Base-by-base conservation (phyloP, 2,329 filamentous ascomycete species). In the Dendryphion nanum region DNA sequence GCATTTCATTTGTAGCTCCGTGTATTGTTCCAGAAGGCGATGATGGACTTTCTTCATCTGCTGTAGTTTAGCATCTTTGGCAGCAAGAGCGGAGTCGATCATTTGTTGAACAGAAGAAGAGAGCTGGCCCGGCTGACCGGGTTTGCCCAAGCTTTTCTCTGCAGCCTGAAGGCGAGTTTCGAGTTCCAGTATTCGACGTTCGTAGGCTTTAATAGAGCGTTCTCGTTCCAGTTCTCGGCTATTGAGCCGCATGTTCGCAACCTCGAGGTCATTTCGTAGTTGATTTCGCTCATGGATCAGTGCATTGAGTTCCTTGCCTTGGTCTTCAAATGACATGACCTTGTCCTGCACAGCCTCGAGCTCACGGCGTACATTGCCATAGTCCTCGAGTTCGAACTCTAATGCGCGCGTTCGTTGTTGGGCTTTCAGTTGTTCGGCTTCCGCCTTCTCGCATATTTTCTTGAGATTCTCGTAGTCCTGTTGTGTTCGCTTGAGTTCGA, bases 391-490 rank as follows among this genome's bases (percentile, higher is more conserved):
- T 53, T 88, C 82, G 38, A 78, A 77, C 32, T 81, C 77, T 2
- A 64, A 50, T 4, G 62, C 60, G 21, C 79, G 75, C 44, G 86
- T 73, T 15, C 77, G 75, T 13, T 74, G 72, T n/a, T 78, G 77
- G 8, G 62, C 61, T 21, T 54, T 59, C 19, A 63, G 40, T 53
- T 87, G 84, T 42, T 81, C 79, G 5, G 82, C 79, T 63, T 93
- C 86, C 1, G 78, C 79, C 20, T 81, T 78, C 24, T 83, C 80
- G 0, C 91, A 73, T 4, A 88, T 70, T 45, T 76, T 74, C 33
- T 79, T 78, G 14, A 93, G 70, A 40, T 81, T 80, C 14, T 82
- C 77, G 29, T 75, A 75, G 50, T 90, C 84, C 4, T 72, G 69
- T 46, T 72, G 75, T 1, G 76, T 75, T 24, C 70, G 73, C 19